phyloP scores from a whole-genome alignment of 2,329 filamentous ascomycete genomes.

The Apiospora marii region DNA sequence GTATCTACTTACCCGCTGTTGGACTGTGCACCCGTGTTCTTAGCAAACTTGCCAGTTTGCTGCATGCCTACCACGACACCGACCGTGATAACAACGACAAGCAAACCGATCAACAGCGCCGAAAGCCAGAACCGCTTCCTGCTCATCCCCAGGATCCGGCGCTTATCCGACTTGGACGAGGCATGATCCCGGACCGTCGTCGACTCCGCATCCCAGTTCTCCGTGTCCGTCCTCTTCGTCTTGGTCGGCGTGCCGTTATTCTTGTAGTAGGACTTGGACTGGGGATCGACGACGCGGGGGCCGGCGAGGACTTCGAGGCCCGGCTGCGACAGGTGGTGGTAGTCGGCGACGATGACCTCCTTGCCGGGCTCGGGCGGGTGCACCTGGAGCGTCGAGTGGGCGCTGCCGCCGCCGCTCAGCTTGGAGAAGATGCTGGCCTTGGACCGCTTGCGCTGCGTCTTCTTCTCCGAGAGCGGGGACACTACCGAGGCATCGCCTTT shows the following conservation, averaged over 20 bases:
- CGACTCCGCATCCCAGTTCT: neutral
- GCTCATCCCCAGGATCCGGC: neutral
- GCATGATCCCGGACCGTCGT: neutral
- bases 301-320: slow-evolving; percentile 21
- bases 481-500: neutral
- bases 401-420: neutral
- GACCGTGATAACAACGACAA: neutral
- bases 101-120: neutral
- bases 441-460: neutral
- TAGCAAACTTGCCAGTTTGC: slow-evolving; percentile 1
- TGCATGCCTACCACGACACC: slow-evolving; percentile 5
- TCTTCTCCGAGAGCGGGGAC: neutral
- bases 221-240: neutral
- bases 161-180: neutral
- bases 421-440: slow-evolving; percentile 20
- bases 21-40: neutral
- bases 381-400: slow-evolving; percentile 8
- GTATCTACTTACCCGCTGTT: neutral
- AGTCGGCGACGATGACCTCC: slow-evolving; percentile 22
- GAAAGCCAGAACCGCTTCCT: neutral
- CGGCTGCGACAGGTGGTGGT: slow-evolving; percentile 18
- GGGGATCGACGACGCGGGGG: neutral
- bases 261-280: neutral
- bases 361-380: slow-evolving; percentile 21
- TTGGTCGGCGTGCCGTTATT: neutral